Evolutionary conservation across 306 rosid genomes (phyloP).

Genomic region (Lathyrus aphaca): DNA sequence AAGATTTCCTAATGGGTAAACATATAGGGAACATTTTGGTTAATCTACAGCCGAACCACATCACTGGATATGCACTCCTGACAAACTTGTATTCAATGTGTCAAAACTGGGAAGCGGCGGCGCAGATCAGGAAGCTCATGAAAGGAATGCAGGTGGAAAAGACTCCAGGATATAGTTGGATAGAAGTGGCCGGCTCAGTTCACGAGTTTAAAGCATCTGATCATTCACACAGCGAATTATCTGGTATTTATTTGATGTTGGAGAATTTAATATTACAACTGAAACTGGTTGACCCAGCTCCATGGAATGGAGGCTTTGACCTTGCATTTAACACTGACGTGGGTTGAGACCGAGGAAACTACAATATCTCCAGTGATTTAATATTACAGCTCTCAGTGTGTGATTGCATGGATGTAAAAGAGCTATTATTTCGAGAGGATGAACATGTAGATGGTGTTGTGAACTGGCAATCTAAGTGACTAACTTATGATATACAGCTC

Average conservation of each 20-base stretch:
- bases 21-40: conserved; percentile 44
- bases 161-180: conserved; percentile 52
- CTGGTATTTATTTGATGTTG: conserved; percentile 30
- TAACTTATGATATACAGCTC: neutral
- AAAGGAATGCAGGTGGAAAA: conserved; percentile 43
- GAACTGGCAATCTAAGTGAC: neutral
- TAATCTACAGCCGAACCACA: conserved; percentile 36
- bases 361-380: conserved; percentile 6
- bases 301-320: conserved; percentile 2
- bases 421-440: neutral
- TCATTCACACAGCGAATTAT: conserved; percentile 40
- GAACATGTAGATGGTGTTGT: neutral
- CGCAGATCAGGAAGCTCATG: conserved; percentile 51
- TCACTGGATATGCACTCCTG: conserved; percentile 49
- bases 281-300: conserved; percentile 20
- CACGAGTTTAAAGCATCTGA: conserved; percentile 47
- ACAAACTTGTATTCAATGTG: conserved; percentile 44
- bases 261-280: conserved; percentile 36
- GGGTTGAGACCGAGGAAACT: conserved; percentile 2
- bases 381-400: conserved; percentile 7
- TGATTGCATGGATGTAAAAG: neutral
- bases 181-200: conserved; percentile 44
- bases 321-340: neutral
- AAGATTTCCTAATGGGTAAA: conserved; percentile 47
- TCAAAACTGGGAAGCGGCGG: conserved; percentile 57